Base-by-base conservation (phyloP, 257 asterid genomes). In the Ophiorrhiza pumila region DNA sequence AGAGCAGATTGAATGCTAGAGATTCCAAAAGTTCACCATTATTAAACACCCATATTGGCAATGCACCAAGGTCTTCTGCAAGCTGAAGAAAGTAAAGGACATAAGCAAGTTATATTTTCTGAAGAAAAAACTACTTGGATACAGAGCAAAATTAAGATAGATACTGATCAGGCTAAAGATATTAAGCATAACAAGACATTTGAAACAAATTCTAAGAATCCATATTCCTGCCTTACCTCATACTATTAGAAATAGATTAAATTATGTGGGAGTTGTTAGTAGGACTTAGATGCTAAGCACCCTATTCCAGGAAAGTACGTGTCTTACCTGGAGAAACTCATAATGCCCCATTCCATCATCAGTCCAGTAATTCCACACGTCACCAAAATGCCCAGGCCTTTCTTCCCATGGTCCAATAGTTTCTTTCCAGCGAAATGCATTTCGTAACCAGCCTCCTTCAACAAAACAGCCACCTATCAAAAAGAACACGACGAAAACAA, bases 371-470 rank as follows among this genome's bases (percentile, higher is more conserved):
- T 77, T 69, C 99, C 99, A 95, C 67, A 95, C 99, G 25, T 95
- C 99, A 47, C 99, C 99, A 59, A 88, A 95, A 82, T 95, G 99
- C 35, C 99, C 98, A 0, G 97, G 91, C 79, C 98, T 88, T 88
- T 89, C 96, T 79, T 95, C 92, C 99, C 98, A 92, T 1, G 95
- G 88, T 32, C 99, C 99, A 70, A 95, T 82, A 53, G 96, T 95
- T 84, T 90, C 97, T 80, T 95, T 92, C 99, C 99, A 95, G 50
- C 99, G 91, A 78, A 95, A 86, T 41, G 99, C 98, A 81, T 92
- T 95, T 59, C 91, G 84, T 77, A 92, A 83, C 93, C 95, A 89
- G 8, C 81, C 95, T 72, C 99, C 99, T 83, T 95, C 98, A 23
- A 95, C 98, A 63, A 95, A 95, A 80, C 98, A 92, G 69, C 99